Conservation (phyloP, 352 stramenopile species). For the Phytophthora multivora region DNA sequence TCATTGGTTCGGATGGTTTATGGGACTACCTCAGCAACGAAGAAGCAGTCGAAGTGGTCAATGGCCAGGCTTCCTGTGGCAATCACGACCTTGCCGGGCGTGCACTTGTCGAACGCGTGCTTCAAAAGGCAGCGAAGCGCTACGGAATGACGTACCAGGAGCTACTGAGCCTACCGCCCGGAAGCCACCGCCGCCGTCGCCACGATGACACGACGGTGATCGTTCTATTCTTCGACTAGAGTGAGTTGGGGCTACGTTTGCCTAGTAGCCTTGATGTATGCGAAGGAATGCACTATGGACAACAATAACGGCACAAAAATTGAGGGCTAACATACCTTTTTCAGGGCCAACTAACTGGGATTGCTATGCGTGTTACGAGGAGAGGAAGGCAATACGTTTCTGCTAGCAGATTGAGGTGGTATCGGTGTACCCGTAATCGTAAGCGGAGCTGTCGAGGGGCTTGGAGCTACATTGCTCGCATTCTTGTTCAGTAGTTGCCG, state of each 20-base stretch:
- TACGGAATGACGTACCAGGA: conserved; percentile 86
- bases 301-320: conserved; percentile 19
- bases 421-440: background rate
- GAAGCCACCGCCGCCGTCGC: conserved; percentile 79
- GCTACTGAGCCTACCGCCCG: conserved; percentile 79
- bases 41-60: conserved; percentile 94
- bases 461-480: background rate
- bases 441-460: background rate
- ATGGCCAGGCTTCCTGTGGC: conserved; percentile 53
- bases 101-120: conserved; percentile 76
- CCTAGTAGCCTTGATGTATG: conserved; percentile 12
- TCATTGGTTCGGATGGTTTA: conserved; percentile 97
- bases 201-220: conserved; percentile 94
- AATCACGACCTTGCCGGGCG: conserved; percentile 78
- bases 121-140: conserved; percentile 75
- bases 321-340: background rate
- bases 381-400: conserved; percentile 8
- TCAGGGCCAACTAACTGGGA: background rate
- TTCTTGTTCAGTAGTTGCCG: conserved; percentile 41
- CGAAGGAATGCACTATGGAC: conserved; percentile 9
- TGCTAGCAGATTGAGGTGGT: conserved; percentile 13
- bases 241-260: conserved; percentile 14
- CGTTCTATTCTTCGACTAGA: conserved; percentile 88
- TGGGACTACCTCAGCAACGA: conserved; percentile 97
- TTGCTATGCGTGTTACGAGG: conserved; percentile 9